Conservation (phyloP, 495 filamentous ascomycete species). For the Pseudoneurospora amorphoporcata region DNA sequence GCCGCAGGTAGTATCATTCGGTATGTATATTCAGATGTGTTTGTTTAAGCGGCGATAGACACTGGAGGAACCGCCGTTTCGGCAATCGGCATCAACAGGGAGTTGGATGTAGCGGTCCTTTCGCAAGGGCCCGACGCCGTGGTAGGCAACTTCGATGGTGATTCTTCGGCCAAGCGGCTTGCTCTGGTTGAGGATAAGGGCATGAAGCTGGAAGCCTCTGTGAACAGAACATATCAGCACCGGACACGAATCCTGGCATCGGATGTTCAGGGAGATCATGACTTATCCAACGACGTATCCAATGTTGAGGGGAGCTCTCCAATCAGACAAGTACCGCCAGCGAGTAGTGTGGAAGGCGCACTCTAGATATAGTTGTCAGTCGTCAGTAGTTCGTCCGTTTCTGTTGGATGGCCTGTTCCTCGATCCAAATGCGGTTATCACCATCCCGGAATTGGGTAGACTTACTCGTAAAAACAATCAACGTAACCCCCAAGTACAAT, state of each 20-base stretch:
- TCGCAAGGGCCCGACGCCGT: background rate
- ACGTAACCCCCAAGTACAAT: conserved; percentile 1
- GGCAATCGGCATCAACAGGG: background rate
- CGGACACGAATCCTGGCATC: background rate
- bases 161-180: background rate
- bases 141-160: background rate
- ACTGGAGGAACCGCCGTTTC: background rate
- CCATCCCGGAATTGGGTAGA: background rate
- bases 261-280: background rate
- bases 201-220: background rate
- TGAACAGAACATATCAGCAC: background rate
- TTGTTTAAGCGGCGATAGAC: background rate
- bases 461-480: conserved; percentile 1
- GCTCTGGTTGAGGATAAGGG: background rate
- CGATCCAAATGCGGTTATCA: background rate
- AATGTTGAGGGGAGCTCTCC: background rate
- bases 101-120: background rate
- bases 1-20: background rate
- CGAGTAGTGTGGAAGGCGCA: background rate
- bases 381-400: background rate
- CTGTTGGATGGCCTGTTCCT: background rate
- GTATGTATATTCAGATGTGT: background rate
- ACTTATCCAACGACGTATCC: background rate
- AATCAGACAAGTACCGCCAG: background rate
- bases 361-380: background rate